Evolutionary conservation across 140 eudicot species (phyloP), one percentile per base, ranked within the genome.

Genomic region (Bidens hawaiensis): DNA sequence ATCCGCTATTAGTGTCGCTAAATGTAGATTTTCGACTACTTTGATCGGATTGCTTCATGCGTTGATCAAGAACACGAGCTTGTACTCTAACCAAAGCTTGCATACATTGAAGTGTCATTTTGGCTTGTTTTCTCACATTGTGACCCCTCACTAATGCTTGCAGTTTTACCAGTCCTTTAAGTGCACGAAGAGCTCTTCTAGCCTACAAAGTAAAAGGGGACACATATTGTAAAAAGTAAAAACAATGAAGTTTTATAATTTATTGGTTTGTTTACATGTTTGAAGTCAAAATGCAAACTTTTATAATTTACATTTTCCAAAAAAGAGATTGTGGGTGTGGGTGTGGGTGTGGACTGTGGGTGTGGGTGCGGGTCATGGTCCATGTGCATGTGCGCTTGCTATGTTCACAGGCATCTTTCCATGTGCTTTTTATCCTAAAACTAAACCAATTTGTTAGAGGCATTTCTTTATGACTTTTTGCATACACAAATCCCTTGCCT

Each of bases 111-210:
- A 88, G 85, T 22, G 96, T 88, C 96, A 81, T 88, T 74, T 88
- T 88, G 15, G 96, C 94, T 82, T 88, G 96, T 69, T 88, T 88
- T 54, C 96, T 71, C 56, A 88, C 96, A 76, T 88, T 88, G 71
- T 88, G 96, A 30, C 96, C 96, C 72, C 96, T 88, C 57, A 88
- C 94, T 58, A 88, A 55, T 18, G 96, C 96, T 82, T 88, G 96
- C 85, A 88, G 23, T 63, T 88, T 88, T 7, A 88, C 96, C 22
- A 88, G 78, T 25, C 96, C 96, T 81, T 82, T 88, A 5, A 88
- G 72, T 34, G 96, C 96, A 30, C 89, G 81, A 40, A 84, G 83
- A 50, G 96, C 96, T 77, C 96, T 84, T 62, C 96, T 84, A 21
- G 96, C 96, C 96, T 88, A 65, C 27, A 30, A 42, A 53, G 16